Base-by-base conservation (phyloP, 2,329 filamentous ascomycete genomes). In the Phaeosphaeriaceae sp. region DNA sequence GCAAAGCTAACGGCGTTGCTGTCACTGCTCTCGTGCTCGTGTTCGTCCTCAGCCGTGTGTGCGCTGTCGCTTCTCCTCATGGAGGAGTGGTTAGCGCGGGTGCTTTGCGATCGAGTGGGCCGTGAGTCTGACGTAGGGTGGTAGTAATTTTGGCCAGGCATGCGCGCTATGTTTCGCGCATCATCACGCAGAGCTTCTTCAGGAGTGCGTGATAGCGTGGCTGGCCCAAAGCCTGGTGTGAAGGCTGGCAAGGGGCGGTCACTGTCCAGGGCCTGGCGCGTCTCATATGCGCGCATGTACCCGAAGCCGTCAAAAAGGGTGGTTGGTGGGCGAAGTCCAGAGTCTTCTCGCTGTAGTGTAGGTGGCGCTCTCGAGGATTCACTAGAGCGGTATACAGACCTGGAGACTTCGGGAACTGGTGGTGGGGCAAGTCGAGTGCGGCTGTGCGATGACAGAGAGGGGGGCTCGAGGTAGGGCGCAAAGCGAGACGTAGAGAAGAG, bases 211-310 rank as follows among this genome's bases (percentile, higher is more conserved):
- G 54, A 52, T 15, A 53, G 58, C 13, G 58, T 45, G 6, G 69
- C 69, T 20, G 71, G 67, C 49, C 70, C 68, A 55, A 73, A 72
- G 52, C 67, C 68, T 1, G 70, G 65, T 1, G 70, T 72, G 40
- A 70, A 59, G 50, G 67, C 54, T 23, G 70, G 61, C 21, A 68
- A 54, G n/a, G 57, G 37, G 29, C 59, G 62, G 21, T 49, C 54
- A 20, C 42, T 48, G 37, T 56, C 54, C 8, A 45, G 26, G 9
- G 46, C 42, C 7, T 46, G 49, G 46, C 52, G 56, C 26, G 55
- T 42, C 26, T 49, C 53, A 35, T 55, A 50, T n/a, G 46, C 46
- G 48, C 50, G 57, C 46, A 58, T 56, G 21, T 53, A 49, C 12
- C 46, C 43, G 35, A 53, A 49, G n/a, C 46, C 43, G 35, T 56